These are phyloP conservation scores for Pulveroboletus sp. DNA, from an alignment of 768 basidiomycete genomes.

Conservation along the genomic window DNA sequence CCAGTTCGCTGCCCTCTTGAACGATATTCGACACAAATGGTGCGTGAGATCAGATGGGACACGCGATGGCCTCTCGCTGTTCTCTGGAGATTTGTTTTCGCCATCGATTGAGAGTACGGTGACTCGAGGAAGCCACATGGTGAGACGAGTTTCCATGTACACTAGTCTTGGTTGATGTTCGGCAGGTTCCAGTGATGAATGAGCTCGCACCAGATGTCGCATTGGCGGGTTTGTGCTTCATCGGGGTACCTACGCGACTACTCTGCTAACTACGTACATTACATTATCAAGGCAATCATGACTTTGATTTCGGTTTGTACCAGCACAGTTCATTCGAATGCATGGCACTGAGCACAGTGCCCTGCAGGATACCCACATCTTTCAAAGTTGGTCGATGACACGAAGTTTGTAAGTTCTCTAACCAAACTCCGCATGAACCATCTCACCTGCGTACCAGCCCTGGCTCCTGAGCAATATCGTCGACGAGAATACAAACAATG, in stretches of 20 bases:
- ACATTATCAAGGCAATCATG: conserved; percentile 68
- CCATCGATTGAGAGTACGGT: conserved; percentile 85
- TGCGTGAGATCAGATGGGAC: conserved; percentile 40
- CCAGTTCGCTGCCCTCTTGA: conserved; percentile 73
- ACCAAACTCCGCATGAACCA: neutral
- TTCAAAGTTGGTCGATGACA: conserved; percentile 63
- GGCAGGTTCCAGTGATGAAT: conserved; percentile 84
- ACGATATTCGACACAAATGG: conserved; percentile 61
- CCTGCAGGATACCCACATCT: conserved; percentile 57
- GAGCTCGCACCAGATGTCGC: conserved; percentile 74
- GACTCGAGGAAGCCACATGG: conserved; percentile 90
- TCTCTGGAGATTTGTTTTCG: conserved; percentile 87
- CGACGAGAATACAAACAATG: conserved; percentile 55
- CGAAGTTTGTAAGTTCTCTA: conserved; percentile 57
- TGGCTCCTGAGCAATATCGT: conserved; percentile 90
- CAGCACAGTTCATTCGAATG: neutral
- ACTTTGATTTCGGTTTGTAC: conserved; percentile 77
- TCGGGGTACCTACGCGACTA: neutral
- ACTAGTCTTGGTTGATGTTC: neutral
- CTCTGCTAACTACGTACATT: conserved; percentile 6
- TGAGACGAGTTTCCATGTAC: conserved; percentile 27
- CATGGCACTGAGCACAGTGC: neutral
- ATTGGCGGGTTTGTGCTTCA: conserved; percentile 58
- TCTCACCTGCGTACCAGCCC: conserved; percentile 44
- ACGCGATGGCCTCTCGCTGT: conserved; percentile 72